Conservation (phyloP, 2,329 filamentous ascomycete genomes). For the Neonectria sp. region DNA sequence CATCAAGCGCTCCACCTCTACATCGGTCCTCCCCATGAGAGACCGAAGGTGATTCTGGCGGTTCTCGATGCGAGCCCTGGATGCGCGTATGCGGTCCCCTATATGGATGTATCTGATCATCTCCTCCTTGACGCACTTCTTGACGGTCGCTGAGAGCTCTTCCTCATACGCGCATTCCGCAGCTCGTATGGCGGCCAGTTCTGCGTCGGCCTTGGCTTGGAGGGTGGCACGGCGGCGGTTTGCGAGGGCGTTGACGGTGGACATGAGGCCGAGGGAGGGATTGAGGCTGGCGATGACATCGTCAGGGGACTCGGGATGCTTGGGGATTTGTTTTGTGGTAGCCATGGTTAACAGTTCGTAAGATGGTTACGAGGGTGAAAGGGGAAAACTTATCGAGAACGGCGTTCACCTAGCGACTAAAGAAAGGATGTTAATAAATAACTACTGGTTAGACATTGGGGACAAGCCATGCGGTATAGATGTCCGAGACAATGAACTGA, state of each 20-base stretch:
- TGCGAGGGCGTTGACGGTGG: constrained; percentile 9
- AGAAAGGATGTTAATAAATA: not conserved
- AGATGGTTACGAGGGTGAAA: not conserved
- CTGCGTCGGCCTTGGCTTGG: not conserved
- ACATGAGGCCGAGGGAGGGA: constrained; percentile 3
- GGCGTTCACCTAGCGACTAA: not conserved
- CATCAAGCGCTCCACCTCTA: constrained; percentile 13
- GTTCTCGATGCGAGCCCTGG: not conserved
- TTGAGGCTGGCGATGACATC: not conserved
- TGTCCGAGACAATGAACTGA: not conserved
- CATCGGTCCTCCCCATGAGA: not conserved
- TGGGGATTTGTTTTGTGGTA: not conserved
- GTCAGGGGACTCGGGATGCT: not conserved
- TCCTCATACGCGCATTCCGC: not conserved
- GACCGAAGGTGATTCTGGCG: not conserved
- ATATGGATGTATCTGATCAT: not conserved
- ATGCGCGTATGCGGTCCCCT: not conserved
- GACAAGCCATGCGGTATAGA: not conserved
- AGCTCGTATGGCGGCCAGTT: not conserved
- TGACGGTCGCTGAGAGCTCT: not conserved
- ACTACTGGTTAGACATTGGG: not conserved
- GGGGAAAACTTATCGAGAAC: not conserved
- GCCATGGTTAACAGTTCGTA: not conserved
- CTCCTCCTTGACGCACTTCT: not conserved
- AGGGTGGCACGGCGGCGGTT: constrained; percentile 1